Conservation (phyloP, 2,329 filamentous ascomycete genomes). For the Xylaria hypoxylon region DNA sequence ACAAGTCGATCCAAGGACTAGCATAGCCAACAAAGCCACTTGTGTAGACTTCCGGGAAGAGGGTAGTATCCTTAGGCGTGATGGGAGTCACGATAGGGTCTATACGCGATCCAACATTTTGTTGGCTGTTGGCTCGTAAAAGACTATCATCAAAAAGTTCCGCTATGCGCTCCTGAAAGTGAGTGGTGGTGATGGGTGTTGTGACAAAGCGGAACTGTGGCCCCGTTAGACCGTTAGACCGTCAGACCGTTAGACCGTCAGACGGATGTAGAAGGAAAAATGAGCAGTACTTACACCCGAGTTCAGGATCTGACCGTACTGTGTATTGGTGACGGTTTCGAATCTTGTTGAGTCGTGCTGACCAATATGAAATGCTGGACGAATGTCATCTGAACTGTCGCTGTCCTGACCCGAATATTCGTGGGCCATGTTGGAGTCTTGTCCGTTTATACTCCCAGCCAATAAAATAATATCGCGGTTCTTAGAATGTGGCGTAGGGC, state of each 20-base stretch:
- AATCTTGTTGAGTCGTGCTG: conserved; percentile 76
- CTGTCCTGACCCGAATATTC: conserved; percentile 37
- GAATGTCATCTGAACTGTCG: conserved; percentile 61
- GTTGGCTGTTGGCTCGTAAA: conserved; percentile 59
- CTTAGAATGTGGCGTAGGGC: conserved; percentile 20
- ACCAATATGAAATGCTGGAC: conserved; percentile 74
- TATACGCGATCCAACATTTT: conserved; percentile 60
- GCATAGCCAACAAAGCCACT: conserved; percentile 80
- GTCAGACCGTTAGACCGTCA: no score
- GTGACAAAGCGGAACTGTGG: conserved; percentile 81
- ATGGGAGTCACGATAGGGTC: conserved; percentile 74
- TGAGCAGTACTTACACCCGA: conserved; percentile 68
- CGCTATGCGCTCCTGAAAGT: conserved; percentile 77
- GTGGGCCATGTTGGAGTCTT: conserved; percentile 42
- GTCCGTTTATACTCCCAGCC: neutral
- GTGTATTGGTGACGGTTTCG: conserved; percentile 69
- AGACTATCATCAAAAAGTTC: conserved; percentile 69
- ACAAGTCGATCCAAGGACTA: conserved; percentile 94
- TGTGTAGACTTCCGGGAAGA: conserved; percentile 75
- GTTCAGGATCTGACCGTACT: conserved; percentile 76
- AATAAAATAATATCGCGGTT: neutral
- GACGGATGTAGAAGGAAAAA: neutral
- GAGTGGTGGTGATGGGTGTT: conserved; percentile 78
- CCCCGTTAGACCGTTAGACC: conserved; percentile 29
- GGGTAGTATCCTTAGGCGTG: conserved; percentile 80